Base-by-base conservation (phyloP, 331 rosid genomes). In the Acacia concinna region DNA sequence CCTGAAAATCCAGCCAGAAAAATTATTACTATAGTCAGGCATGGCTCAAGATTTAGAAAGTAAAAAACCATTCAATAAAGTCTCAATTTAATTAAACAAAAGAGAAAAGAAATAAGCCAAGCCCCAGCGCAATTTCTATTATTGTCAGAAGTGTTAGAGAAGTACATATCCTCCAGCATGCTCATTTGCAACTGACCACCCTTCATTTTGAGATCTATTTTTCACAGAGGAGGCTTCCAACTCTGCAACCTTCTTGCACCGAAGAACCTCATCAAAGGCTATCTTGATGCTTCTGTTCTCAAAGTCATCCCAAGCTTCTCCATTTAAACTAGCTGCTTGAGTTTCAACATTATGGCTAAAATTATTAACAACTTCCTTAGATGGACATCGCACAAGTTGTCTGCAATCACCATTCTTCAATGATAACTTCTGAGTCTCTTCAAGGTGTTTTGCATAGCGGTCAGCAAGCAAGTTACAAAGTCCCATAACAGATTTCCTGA, bases 251-350 rank as follows among this genome's bases (percentile, higher is more conserved):
- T 68, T 85, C 85, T 90, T 93, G 89, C 80, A 87, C 59, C 84
- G 84, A 80, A 96, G 92, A 79, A 87, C 90, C 87, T 93, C 97
- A 71, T 91, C 91, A 84, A 93, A 91, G 57, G 91, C 91, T 30
- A 35, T 51, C 91, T 89, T 93, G 51, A 93, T 75, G 74, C 67
- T 83, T 85, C 71, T 59, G 76, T 84, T 85, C 84, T 90, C 89
- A 77, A 96, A 86, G 87, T 91, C 87, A 89, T 93, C 96, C 99
- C 99, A 96, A 35, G 89, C 81, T 84, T 85, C 95, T 79, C 84
- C 87, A 68, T 82, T 74, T 76, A 56, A 56, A 81, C 73, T 79
- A 77, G 76, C 74, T 83, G 40, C 86, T 60, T 79, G 85, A 75
- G 71, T 40, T 68, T 75, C 87, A 74, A 54, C 77, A 76, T 51